A percentile compares a stretch with the other conserved stretches of the same genome.
These are phyloP conservation scores for Fragaria iinumae DNA, from an alignment of 306 rosid genomes.

Conservation along the genomic window DNA sequence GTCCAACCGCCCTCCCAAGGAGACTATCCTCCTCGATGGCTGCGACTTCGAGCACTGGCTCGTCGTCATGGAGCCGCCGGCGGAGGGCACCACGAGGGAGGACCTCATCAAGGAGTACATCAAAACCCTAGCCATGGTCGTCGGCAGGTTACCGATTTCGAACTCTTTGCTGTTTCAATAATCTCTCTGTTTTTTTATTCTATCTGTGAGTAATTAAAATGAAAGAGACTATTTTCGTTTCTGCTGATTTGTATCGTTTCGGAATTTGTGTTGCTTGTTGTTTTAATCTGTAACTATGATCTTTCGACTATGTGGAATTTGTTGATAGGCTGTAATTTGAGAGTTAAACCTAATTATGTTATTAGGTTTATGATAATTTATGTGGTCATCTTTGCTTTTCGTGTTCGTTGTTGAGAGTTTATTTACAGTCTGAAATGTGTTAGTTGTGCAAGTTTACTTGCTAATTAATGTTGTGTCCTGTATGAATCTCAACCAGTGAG, in stretches of 20 bases:
- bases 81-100: constrained; percentile 63
- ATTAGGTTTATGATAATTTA: background rate
- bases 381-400: background rate
- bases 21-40: constrained; percentile 89
- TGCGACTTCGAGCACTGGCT: constrained; percentile 99
- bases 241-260: background rate
- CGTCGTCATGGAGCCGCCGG: constrained; percentile 86
- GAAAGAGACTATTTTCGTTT: background rate
- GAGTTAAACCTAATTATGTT: background rate
- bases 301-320: background rate
- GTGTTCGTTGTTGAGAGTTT: background rate
- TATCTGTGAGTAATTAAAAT: background rate
- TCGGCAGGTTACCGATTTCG: constrained; percentile 57
- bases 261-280: background rate
- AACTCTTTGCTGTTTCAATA: background rate
- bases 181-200: background rate
- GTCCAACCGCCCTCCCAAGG: constrained; percentile 93
- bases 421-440: background rate
- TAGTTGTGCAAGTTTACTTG: background rate
- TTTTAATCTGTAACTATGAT: background rate
- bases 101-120: constrained; percentile 76
- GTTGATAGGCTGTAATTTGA: background rate
- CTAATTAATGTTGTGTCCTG: background rate
- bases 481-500: constrained; percentile 51
- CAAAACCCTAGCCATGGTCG: constrained; percentile 61